Base-by-base conservation (phyloP, 2,329 filamentous ascomycete species). In the Thelonectria rubi region DNA sequence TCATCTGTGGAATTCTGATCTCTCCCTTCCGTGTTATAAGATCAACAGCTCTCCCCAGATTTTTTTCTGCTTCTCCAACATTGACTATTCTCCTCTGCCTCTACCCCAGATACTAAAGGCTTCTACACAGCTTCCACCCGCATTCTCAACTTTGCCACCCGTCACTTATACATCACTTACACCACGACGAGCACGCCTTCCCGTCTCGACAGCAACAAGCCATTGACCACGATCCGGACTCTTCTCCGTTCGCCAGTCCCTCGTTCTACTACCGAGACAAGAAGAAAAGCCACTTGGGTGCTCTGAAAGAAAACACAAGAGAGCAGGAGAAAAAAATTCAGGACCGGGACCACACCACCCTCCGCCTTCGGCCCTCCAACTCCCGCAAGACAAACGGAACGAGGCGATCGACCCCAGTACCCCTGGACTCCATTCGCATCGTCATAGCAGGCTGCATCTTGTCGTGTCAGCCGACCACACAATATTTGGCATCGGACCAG, bases 1-100 rank as follows among this genome's bases (percentile, higher is more conserved):
- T 65, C 61, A 68, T 68, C 65, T 58, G 53, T 60, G 62, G 64
- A 61, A 32, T 65, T 60, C 37, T 48, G 47, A 54, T 64, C 55
- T 63, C 39, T 67, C 54, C 26, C 15, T 55, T 63, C 52, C 56
- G 37, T 47, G 47, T 55, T 51, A 48, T 46, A 60, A 60, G 46
- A 59, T 59, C 58, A 60, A 43, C 18, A n/a, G 40, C 39, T 30
- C 52, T 60, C 58, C 58, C 58, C 58, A 60, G 58, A 60, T 40
- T 55, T 51, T n/a, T 53, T 24, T 20, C 20, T 47, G 32, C 58
- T 55, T 55, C 51, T 24, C 42, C 26, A 60, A 59, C 40, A 53
- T 47, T 21, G 30, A 39, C 53, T 20, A 48, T 30, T 5, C 26
- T 30, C 43, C 32, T 26, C 32, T 49, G 21, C 54, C 43, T 56